phyloP scores from a whole-genome alignment of 257 asterid genomes.

The Lithospermum erythrorhizon region DNA sequence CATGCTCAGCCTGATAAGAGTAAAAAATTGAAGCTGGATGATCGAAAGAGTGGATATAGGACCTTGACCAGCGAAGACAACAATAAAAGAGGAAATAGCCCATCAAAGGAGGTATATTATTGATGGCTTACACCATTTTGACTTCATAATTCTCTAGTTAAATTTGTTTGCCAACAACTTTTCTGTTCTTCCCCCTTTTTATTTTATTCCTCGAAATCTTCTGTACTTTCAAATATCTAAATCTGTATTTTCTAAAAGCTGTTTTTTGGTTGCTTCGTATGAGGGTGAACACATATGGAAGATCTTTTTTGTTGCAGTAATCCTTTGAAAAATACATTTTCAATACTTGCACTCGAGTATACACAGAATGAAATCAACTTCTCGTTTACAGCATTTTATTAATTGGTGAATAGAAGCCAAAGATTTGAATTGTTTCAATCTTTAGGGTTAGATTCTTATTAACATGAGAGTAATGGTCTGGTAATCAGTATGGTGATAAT shows the following conservation, averaged over 20 bases:
- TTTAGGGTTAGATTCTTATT: background rate
- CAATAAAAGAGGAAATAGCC: slow-evolving; percentile 26
- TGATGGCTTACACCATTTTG: background rate
- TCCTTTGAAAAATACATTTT: no score
- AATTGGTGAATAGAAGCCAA: background rate
- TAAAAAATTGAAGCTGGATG: slow-evolving; percentile 25
- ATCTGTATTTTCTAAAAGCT: background rate
- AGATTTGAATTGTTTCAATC: background rate
- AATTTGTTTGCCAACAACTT: slow-evolving; percentile 22
- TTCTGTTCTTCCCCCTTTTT: background rate
- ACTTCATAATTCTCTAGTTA: background rate
- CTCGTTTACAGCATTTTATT: background rate
- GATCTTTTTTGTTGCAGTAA: background rate
- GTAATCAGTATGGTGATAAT: background rate
- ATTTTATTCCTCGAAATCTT: background rate
- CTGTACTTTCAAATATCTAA: background rate
- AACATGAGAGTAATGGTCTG: background rate
- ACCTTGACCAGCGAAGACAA: slow-evolving; percentile 27
- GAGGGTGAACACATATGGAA: background rate
- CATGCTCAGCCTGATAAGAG: slow-evolving; percentile 27
- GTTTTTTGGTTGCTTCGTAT: background rate
- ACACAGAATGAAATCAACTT: background rate
- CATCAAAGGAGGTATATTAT: slow-evolving; percentile 15
- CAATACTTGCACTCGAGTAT: background rate
- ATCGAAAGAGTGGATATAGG: slow-evolving; percentile 22